These are phyloP conservation scores for Sporormia fimetaria DNA, from an alignment of 495 filamentous ascomycete genomes.

Conservation along the genomic window DNA sequence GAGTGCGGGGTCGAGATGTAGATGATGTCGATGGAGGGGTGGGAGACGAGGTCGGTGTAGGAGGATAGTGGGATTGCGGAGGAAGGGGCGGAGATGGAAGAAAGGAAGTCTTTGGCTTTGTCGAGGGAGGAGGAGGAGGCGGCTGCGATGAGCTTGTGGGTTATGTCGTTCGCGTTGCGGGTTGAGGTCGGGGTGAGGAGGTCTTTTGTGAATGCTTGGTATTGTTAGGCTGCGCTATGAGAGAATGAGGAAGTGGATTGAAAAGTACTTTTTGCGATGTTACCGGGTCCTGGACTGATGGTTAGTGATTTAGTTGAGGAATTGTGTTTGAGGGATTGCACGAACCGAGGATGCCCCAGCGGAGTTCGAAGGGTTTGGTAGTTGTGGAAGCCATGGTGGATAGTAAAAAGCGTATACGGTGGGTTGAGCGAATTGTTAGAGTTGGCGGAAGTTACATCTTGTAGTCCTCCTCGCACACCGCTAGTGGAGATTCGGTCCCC, in stretches of 20 bases:
- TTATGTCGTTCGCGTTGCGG: conserved; percentile 60
- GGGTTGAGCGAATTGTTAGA: too few species aligned
- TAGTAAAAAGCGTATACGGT: too few species aligned
- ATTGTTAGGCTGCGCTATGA: background rate
- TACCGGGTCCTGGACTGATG: conserved; percentile 18
- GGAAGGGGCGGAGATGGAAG: conserved; percentile 48
- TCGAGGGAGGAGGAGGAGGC: conserved; percentile 65
- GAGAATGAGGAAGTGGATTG: background rate
- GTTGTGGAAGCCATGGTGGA: too few species aligned
- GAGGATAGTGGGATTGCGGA: conserved; percentile 65
- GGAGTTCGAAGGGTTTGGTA: conserved; percentile 45
- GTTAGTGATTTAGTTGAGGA: conserved; percentile 4
- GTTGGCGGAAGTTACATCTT: too few species aligned
- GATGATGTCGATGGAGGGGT: conserved; percentile 72
- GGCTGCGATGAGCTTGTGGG: conserved; percentile 67
- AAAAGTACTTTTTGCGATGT: conserved; percentile 22
- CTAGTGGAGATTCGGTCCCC: background rate
- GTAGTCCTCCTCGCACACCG: too few species aligned
- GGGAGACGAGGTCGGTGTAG: conserved; percentile 66
- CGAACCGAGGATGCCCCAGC: conserved; percentile 75
- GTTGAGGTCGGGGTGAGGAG: conserved; percentile 64
- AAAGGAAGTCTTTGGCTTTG: conserved; percentile 61
- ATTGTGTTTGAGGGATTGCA: too few species aligned
- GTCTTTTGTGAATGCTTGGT: conserved; percentile 61
- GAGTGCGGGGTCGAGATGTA: conserved; percentile 93